Percentiles rank a stretch among this genome's conserved stretches.
phyloP scores from a whole-genome alignment of 2,329 filamentous ascomycete genomes.

The Colletotrichum aenigma region DNA sequence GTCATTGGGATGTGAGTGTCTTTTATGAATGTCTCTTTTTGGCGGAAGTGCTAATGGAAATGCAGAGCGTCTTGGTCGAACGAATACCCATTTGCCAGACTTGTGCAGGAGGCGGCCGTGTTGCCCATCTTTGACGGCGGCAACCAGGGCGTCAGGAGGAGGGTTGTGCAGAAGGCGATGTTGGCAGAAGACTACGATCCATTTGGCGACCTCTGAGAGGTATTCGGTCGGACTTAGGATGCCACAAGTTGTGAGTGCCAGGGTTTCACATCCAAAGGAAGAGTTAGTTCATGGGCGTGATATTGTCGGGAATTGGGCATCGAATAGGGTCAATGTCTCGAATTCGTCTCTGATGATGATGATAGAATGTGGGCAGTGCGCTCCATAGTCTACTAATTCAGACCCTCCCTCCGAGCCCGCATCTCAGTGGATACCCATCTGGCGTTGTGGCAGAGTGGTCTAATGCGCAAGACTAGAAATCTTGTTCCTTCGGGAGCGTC shows the following conservation, averaged over 20 bases:
- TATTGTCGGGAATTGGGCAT: not conserved
- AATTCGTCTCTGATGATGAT: not conserved
- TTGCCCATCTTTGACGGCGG: constrained; percentile 21
- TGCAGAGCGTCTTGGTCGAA: not conserved
- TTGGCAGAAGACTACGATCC: not conserved
- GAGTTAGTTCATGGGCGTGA: no score
- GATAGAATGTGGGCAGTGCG: accelerated
- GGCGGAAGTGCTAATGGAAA: not conserved
- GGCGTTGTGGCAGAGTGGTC: constrained; percentile 22
- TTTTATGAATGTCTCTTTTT: accelerated
- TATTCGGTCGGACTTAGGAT: not conserved
- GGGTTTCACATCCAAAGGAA: not conserved
- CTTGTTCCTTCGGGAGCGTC: constrained; percentile 21
- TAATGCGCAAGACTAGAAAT: constrained; percentile 22
- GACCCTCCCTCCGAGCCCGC: accelerated
- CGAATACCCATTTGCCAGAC: not conserved
- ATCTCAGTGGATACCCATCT: not conserved
- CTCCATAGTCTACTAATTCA: accelerated
- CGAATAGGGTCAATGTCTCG: not conserved
- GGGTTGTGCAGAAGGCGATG: constrained; percentile 8
- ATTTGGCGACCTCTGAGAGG: not conserved
- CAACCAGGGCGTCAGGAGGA: constrained; percentile 17
- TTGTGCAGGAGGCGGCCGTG: constrained; percentile 1
- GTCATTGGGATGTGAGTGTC: constrained; percentile 51
- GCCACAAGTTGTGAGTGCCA: not conserved